These are phyloP conservation scores for Fragilaria crotonensis DNA, from an alignment of 108 stramenopile species.

Conservation along the genomic window DNA sequence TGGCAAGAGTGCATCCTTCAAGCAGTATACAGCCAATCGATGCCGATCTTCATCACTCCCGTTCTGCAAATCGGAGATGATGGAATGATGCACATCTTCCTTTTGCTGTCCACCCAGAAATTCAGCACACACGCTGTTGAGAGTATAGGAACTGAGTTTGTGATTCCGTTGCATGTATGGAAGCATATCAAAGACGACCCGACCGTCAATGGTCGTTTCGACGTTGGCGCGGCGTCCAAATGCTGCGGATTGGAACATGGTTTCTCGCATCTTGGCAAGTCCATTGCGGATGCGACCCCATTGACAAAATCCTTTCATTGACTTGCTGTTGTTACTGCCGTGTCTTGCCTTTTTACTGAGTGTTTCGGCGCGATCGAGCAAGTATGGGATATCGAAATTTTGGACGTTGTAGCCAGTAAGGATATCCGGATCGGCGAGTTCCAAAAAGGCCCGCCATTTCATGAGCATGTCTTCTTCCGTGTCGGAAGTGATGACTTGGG, in stretches of 20 bases:
- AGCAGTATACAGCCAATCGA: constrained; percentile 96
- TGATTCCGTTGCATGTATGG: constrained; percentile 99
- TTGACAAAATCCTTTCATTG: constrained; percentile 56
- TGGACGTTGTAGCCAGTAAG: constrained; percentile 96
- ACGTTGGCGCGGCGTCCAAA: constrained; percentile 93
- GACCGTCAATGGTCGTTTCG: constrained; percentile 94
- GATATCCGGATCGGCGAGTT: constrained; percentile 92
- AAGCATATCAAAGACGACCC: constrained; percentile 98
- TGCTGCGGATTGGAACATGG: constrained; percentile 94
- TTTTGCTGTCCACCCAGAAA: constrained; percentile 97
- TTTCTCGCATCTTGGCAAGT: constrained; percentile 87
- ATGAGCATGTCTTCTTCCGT: constrained; percentile 89
- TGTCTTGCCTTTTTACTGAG: constrained; percentile 51
- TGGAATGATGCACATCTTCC: constrained; percentile 99
- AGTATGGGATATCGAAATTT: constrained; percentile 99
- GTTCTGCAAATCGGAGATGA: constrained; percentile 95
- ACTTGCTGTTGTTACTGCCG: constrained; percentile 5
- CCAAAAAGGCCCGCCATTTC: constrained; percentile 90
- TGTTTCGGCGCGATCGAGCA: constrained; percentile 91
- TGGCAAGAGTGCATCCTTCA: constrained; percentile 97
- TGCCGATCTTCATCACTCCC: constrained; percentile 97
- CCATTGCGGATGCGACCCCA: constrained; percentile 85
- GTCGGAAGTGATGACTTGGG: constrained; percentile 92
- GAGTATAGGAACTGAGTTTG: constrained; percentile 94
- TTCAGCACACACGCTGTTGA: constrained; percentile 97